Evolutionary conservation across 1,284 basidiomycete species (phyloP).

Genomic region (Leccinum fallax): DNA sequence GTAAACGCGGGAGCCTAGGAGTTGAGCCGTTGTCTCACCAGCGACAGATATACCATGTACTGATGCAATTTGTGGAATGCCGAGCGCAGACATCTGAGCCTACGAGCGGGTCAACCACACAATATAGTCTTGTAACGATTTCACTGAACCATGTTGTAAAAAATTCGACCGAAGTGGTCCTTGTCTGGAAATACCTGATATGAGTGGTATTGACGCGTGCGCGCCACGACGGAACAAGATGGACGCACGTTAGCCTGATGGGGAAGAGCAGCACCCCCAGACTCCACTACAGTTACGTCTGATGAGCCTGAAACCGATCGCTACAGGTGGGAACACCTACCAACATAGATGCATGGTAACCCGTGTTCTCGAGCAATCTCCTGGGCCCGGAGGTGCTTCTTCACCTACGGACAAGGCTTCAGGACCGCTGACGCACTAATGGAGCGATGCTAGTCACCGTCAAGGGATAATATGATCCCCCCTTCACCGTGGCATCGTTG

Average conservation of each 20-base stretch:
- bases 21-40: conserved; percentile 39
- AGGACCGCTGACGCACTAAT: background rate
- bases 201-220: conserved; percentile 14
- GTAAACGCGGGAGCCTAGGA: conserved; percentile 13
- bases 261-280: conserved; percentile 90
- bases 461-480: conserved; percentile 91
- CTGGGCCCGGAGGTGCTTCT: conserved; percentile 95
- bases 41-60: conserved; percentile 96
- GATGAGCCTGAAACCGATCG: conserved; percentile 13
- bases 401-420: conserved; percentile 56
- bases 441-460: conserved; percentile 54
- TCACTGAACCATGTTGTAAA: conserved; percentile 87
- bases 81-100: conserved; percentile 90
- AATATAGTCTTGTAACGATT: conserved; percentile 4
- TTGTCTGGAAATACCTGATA: conserved; percentile 77
- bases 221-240: background rate
- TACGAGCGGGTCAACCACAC: conserved; percentile 31
- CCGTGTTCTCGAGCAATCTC: conserved; percentile 90
- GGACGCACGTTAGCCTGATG: conserved; percentile 82
- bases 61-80: conserved; percentile 90
- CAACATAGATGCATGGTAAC: conserved; percentile 90
- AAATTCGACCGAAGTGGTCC: conserved; percentile 95
- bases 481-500: conserved; percentile 94
- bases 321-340: conserved; percentile 42
- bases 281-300: conserved; percentile 66